Evolutionary conservation across 2,329 filamentous ascomycete genomes (phyloP).

Genomic region (Rhynchosporium secalis): DNA sequence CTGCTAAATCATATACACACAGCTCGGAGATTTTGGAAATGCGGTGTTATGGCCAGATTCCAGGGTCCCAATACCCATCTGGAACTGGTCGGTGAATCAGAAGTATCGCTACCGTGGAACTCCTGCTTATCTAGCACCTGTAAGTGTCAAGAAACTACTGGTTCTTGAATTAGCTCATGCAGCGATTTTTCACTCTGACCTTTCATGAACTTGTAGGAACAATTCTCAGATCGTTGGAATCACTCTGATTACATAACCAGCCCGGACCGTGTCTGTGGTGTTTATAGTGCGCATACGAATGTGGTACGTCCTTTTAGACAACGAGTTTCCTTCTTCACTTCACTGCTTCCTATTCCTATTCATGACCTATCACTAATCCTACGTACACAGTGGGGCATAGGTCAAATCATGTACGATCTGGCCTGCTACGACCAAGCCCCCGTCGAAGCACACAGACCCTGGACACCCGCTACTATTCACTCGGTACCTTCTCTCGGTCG

Average conservation of each 20-base stretch:
- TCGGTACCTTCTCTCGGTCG: neutral
- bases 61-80: neutral
- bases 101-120: neutral
- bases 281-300: neutral
- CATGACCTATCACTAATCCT: neutral
- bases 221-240: neutral
- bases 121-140: neutral
- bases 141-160: neutral
- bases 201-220: neutral
- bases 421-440: neutral
- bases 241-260: neutral
- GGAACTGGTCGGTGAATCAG: neutral
- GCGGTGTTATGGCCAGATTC: no score
- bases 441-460: neutral
- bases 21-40: conserved; percentile 2
- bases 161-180: neutral
- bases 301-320: neutral
- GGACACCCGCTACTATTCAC: neutral
- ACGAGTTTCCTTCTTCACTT: neutral
- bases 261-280: neutral
- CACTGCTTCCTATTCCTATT: neutral
- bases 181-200: neutral
- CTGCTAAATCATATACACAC: neutral
- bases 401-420: conserved; percentile 3
- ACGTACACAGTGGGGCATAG: conserved; percentile 1